phyloP scores from a whole-genome alignment of 2,329 filamentous ascomycete species.

The Thermothelomyces thermophilus region DNA sequence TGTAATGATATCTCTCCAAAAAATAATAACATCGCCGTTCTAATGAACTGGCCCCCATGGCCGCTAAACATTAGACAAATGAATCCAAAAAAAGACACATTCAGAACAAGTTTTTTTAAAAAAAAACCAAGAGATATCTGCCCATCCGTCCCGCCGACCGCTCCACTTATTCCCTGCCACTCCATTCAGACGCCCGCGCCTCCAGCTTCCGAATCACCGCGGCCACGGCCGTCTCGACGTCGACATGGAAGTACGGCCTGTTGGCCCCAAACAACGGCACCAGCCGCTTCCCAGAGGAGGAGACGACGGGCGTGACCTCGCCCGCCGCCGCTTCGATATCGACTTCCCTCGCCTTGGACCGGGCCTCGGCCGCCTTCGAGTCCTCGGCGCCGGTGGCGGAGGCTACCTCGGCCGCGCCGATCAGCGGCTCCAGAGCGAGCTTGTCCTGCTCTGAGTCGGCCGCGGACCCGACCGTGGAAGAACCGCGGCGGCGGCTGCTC shows the following conservation, averaged over 20 bases:
- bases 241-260: constrained; percentile 43
- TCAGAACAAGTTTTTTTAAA: no score
- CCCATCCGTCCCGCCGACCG: not conserved
- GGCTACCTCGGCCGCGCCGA: constrained; percentile 13
- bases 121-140: not conserved
- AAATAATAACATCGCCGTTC: no score
- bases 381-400: not conserved
- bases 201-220: constrained; percentile 26
- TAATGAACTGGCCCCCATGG: not conserved
- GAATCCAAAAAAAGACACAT: not conserved
- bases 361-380: not conserved
- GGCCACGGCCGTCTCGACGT: constrained; percentile 38
- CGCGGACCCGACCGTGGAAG: not conserved
- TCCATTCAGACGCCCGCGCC: constrained; percentile 4
- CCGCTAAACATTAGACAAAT: not conserved
- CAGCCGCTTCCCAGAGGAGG: constrained; percentile 17
- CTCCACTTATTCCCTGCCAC: not conserved
- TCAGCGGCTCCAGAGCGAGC: constrained; percentile 10
- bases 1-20: no score
- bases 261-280: constrained; percentile 36
- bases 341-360: constrained; percentile 7
- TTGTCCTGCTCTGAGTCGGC: not conserved
- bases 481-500: not conserved
- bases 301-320: constrained; percentile 20
- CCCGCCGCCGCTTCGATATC: constrained; percentile 17